Base-by-base conservation (phyloP, 495 filamentous ascomycete genomes). In the Beverwykella pulmonaria region DNA sequence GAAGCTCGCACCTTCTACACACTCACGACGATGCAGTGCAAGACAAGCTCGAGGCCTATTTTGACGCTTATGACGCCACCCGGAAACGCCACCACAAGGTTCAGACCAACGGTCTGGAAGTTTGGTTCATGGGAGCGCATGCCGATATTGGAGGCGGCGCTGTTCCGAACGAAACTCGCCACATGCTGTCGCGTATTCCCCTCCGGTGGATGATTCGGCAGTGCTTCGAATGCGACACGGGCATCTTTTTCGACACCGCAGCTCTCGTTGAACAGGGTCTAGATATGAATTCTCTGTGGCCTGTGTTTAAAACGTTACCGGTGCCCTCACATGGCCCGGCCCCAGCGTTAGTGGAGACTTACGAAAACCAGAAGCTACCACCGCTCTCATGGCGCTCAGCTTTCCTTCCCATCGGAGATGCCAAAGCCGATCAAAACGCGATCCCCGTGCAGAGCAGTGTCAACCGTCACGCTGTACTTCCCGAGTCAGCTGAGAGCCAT, bases 161-260 rank as follows among this genome's bases (percentile, higher is more conserved):
- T 0, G 71, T 74, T 9, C 17, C 52, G 1, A 74, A 74, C 66
- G 67, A 73, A 19, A 76, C 74, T 53, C 77, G 78, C 59, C 81
- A 80, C 39, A 79, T 83, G 61, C 81, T 84, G 27, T 80, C 80
- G 10, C 75, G 71, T 0, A 77, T 79, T 17, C 75, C 77, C 0
- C 73, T 79, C 0, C 76, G 77, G 15, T 79, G 76, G 77, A 79
- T 79, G 76, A 60, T 78, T 14, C 73, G 76, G 0, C 76, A 79
- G 47, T 75, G 73, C 62, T 79, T 79, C 65, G 73, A 75, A 56
- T 79, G 77, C 63, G 25, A 58, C 29, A 55, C 52, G 4, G 52
- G 52, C 12, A 79, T 79, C 36, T 19, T 77, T 2, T 78, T 78
- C 63, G 53, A 71, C 32, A 73, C 73, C 6, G 67, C 68, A 14